Percentiles rank a stretch among this genome's conserved stretches.
Evolutionary conservation across 1,139 yeast species (phyloP).

Genomic region (Taiozyma sp.): DNA sequence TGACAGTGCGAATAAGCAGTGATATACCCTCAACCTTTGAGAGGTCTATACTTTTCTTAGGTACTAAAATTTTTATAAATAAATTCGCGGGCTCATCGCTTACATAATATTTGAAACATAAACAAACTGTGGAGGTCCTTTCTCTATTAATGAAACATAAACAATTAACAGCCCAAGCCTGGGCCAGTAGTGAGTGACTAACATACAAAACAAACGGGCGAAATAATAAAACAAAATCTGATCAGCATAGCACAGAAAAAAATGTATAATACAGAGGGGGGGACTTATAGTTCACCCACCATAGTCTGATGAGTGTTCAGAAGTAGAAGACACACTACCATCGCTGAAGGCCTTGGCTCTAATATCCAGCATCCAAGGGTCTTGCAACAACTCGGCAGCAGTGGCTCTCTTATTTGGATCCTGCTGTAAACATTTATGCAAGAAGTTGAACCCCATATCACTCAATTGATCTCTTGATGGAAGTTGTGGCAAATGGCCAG

Average conservation of each 20-base stretch:
- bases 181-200: neutral
- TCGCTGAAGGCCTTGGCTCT: constrained; percentile 66
- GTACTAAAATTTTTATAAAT: constrained; percentile 2
- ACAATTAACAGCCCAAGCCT: neutral
- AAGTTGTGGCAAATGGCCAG: constrained; percentile 85
- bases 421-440: constrained; percentile 74
- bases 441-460: constrained; percentile 63
- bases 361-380: constrained; percentile 85
- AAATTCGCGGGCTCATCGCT: constrained; percentile 15
- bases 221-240: neutral
- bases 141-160: neutral
- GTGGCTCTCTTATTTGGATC: constrained; percentile 78
- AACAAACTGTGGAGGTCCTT: neutral
- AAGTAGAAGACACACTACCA: constrained; percentile 19
- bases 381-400: constrained; percentile 80
- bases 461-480: constrained; percentile 80
- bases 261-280: neutral
- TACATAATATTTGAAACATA: constrained; percentile 4
- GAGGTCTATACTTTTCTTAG: neutral
- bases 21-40: neutral
- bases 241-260: neutral
- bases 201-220: neutral
- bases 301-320: constrained; percentile 22
- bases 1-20: neutral
- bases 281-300: constrained; percentile 6